Evolutionary conservation across 768 basidiomycete species (phyloP).

Genomic region (Suillus bovinus): DNA sequence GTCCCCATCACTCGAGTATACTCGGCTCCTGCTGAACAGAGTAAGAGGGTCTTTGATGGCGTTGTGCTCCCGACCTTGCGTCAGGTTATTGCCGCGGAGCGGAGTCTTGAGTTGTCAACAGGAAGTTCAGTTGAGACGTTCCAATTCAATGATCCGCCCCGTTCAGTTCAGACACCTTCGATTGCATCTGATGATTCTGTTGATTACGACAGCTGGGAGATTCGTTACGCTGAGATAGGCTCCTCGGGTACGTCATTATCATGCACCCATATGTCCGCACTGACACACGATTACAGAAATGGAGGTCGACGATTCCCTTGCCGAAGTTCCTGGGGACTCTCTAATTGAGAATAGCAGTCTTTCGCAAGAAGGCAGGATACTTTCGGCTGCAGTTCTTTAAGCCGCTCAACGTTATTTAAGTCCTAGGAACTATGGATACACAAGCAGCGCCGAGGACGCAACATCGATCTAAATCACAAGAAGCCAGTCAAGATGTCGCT

Average conservation of each 20-base stretch:
- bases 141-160: background rate
- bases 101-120: background rate
- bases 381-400: background rate
- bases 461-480: conserved; percentile 12
- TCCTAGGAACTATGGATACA: conserved; percentile 3
- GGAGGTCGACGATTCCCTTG: conserved; percentile 25
- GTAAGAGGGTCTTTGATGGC: conserved; percentile 29
- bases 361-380: background rate
- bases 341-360: conserved; percentile 1
- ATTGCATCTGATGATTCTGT: conserved; percentile 21
- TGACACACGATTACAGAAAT: conserved; percentile 16
- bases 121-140: background rate
- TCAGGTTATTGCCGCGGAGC: conserved; percentile 17
- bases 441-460: background rate
- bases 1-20: conserved; percentile 17
- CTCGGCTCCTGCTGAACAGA: conserved; percentile 23
- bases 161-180: conserved; percentile 6
- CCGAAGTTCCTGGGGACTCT: conserved; percentile 12
- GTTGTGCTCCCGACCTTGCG: conserved; percentile 30
- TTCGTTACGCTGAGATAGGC: conserved; percentile 15
- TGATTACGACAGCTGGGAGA: conserved; percentile 35
- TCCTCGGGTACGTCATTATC: conserved; percentile 22
- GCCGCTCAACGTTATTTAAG: background rate
- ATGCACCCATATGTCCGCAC: background rate
- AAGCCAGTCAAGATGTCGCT: conserved; percentile 9